These are phyloP conservation scores for Ichthyophthirius multifiliis DNA, from an alignment of 169 alveolate genomes.

Conservation along the genomic window DNA sequence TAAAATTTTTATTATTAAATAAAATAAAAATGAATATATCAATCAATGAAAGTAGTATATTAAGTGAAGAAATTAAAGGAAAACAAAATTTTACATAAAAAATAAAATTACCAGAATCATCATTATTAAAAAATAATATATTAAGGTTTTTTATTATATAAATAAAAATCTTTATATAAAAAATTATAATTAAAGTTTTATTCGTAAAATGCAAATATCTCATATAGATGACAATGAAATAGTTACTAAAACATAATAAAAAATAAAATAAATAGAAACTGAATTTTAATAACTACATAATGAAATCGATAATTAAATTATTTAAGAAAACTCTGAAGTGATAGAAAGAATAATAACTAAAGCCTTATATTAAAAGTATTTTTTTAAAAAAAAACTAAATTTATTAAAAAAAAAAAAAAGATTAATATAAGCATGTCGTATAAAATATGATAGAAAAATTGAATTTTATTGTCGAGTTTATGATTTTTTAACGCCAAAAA, in stretches of 20 bases:
- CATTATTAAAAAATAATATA: neutral
- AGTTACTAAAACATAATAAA: neutral
- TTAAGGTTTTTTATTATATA: neutral
- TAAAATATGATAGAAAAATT: constrained; percentile 7
- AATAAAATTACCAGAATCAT: neutral
- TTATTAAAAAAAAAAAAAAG: neutral
- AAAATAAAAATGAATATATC: too few species aligned
- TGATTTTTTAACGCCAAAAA: neutral
- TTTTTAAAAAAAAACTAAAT: neutral
- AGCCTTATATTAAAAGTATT: neutral
- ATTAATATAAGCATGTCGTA: neutral
- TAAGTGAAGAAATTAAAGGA: neutral
- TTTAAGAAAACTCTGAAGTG: neutral
- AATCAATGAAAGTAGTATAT: too few species aligned
- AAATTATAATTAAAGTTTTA: neutral
- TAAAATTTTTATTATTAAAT: too few species aligned
- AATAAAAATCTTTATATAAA: neutral
- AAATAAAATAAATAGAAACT: neutral
- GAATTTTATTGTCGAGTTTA: neutral
- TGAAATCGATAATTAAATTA: neutral
- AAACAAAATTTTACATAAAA: neutral
- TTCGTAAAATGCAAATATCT: neutral
- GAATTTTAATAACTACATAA: neutral
- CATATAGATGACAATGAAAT: neutral
- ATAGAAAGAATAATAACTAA: neutral